These are phyloP conservation scores for Echinosophora koreensis DNA, from an alignment of 306 rosid genomes.

Conservation along the genomic window DNA sequence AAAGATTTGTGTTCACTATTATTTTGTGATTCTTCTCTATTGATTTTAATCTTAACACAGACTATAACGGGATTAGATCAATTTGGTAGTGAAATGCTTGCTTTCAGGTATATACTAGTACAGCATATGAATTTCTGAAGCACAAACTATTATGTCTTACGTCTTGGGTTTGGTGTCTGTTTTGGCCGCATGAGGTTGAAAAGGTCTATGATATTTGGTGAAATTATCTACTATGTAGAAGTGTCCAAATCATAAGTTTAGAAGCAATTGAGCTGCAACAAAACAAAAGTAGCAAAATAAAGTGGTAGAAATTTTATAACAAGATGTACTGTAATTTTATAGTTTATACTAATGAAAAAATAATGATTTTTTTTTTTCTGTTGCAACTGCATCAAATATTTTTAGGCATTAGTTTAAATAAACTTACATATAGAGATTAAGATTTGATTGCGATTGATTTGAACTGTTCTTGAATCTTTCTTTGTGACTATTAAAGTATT, in stretches of 20 bases:
- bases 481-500: slow-evolving; percentile 1
- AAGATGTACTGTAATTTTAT: background rate
- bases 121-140: background rate
- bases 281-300: background rate
- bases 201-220: slow-evolving; percentile 10
- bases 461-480: background rate
- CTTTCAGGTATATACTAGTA: background rate
- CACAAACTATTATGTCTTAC: background rate
- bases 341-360: too few species aligned
- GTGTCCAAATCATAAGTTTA: slow-evolving; percentile 4
- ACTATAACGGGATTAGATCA: background rate
- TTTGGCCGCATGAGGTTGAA: slow-evolving; percentile 33
- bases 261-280: slow-evolving; percentile 4
- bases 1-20: background rate
- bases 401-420: background rate
- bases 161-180: background rate
- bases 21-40: background rate
- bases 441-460: background rate
- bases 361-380: slow-evolving; percentile 39
- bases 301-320: background rate
- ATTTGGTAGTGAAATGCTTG: slow-evolving; percentile 6
- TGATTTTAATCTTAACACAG: slow-evolving; percentile 24
- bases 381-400: slow-evolving; percentile 23
- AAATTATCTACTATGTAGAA: slow-evolving; percentile 12
- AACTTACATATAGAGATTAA: background rate